Evolutionary conservation across 2,329 filamentous ascomycete genomes (phyloP), one percentile per base, ranked within the genome.

Genomic region (Alternaria triticina): DNA sequence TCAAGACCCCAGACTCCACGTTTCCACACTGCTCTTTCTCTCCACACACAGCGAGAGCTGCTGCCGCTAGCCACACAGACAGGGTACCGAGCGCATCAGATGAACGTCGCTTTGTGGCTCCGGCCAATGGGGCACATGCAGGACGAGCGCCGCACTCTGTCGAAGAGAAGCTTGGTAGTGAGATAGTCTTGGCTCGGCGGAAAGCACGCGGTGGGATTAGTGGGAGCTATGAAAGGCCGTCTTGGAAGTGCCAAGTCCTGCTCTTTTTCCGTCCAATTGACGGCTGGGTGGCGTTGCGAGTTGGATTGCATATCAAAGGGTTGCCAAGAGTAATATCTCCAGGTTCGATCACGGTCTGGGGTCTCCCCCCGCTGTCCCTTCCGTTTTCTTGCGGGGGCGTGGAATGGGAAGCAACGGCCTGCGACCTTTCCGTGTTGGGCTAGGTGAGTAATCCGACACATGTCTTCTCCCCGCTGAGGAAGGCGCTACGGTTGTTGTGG

Each of bases 201-300:
- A 56, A 33, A 45, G 15, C 33, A 17, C 17, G 23, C 43, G 45
- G 44, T 57, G 54, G 45, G 57, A 70, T 68, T 70, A 59, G 68
- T 70, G 68, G 68, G 62, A 47, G 45, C 47, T 47, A 45, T 63
- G 22, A 59, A 57, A 49, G 28, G 61, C 64, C 68, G 68, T 70
- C 68, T 70, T 69, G 68, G 66, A 54, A 58, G 20, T 40, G 70
- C 71, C 70, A 71, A 73, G 71, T n/a, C 25, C 17, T 43, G 2
- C 54, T 25, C 36, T 62, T 66, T 36, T 61, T 71, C 68, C 67
- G 62, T 69, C 67, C 68, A 70, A 33, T 70, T 46, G 49, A 54
- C 30, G 13, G 30, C 17, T n/a, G 27, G 52, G 52, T 65, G 61
- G 58, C 56, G 56, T 23, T 55, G 40, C 44, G 17, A 54, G n/a